Percentiles rank a stretch among this genome's conserved stretches.
Conservation (phyloP, 768 basidiomycete species). For the Lentinula detonsa region DNA sequence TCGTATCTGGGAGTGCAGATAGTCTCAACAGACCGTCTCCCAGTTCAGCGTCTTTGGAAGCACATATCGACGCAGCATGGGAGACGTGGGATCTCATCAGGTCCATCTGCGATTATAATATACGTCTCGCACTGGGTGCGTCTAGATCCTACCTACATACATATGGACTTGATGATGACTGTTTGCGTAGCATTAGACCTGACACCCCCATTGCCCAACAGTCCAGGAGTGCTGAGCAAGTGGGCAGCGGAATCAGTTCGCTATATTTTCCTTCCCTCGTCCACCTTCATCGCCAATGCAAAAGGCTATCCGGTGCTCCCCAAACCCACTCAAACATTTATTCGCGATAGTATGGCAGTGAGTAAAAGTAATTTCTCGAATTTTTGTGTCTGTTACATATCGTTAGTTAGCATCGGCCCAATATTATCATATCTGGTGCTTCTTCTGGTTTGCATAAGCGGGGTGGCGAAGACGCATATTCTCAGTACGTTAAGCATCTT, state of each 20-base stretch:
- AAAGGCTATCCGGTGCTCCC: constrained; percentile 97
- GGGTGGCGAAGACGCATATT: constrained; percentile 84
- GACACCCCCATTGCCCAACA: constrained; percentile 78
- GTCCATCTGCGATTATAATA: constrained; percentile 80
- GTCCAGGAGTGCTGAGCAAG: constrained; percentile 67
- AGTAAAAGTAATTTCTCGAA: constrained; percentile 19
- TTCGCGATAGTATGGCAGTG: constrained; percentile 85
- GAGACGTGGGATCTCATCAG: constrained; percentile 98
- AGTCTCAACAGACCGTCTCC: constrained; percentile 10
- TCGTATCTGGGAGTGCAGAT: constrained; percentile 27
- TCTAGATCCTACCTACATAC: not conserved
- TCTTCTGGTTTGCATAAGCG: constrained; percentile 57
- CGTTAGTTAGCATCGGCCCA: constrained; percentile 69
- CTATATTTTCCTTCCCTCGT: constrained; percentile 82
- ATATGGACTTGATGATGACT: not conserved
- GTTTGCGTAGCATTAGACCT: constrained; percentile 76
- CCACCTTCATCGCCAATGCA: constrained; percentile 89
- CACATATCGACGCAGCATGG: constrained; percentile 76
- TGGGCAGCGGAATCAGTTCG: constrained; percentile 95
- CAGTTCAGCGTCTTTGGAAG: constrained; percentile 36
- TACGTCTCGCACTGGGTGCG: constrained; percentile 33
- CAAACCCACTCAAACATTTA: constrained; percentile 87
- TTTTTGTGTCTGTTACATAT: constrained; percentile 13
- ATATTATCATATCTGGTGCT: constrained; percentile 74
- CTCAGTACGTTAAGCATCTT: constrained; percentile 81